These are phyloP conservation scores for Salix caprea DNA, from an alignment of 345 rosid genomes.

Conservation along the genomic window DNA sequence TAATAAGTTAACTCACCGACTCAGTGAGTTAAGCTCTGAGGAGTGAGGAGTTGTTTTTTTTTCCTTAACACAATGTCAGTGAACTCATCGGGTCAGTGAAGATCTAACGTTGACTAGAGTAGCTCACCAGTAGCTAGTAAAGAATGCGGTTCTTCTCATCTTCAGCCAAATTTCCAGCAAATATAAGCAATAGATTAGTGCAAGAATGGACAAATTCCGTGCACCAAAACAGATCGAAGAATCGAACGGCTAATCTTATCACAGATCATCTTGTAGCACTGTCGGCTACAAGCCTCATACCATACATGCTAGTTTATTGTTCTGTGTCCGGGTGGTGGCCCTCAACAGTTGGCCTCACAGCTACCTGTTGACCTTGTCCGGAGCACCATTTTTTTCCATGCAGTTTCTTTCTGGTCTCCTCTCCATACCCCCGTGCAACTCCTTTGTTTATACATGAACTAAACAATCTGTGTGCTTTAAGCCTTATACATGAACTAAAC, in stretches of 20 bases:
- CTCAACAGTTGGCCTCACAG: background rate
- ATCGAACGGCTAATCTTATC: background rate
- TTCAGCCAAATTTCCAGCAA: background rate
- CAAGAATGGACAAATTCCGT: background rate
- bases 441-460: background rate
- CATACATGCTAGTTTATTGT: background rate
- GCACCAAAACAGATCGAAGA: background rate
- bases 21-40: no score
- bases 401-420: background rate
- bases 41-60: no score
- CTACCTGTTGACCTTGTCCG: background rate
- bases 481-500: no score
- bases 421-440: background rate
- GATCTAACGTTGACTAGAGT: background rate
- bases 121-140: background rate
- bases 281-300: background rate
- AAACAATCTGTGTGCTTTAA: background rate
- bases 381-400: background rate
- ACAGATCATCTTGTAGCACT: background rate
- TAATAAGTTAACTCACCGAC: no score
- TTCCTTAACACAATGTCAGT: no score
- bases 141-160: background rate
- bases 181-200: background rate
- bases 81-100: no score
- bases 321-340: constrained; percentile 5